phyloP scores from a whole-genome alignment of 2,329 filamentous ascomycete genomes.

The Aspergillus brunneoviolaceus region DNA sequence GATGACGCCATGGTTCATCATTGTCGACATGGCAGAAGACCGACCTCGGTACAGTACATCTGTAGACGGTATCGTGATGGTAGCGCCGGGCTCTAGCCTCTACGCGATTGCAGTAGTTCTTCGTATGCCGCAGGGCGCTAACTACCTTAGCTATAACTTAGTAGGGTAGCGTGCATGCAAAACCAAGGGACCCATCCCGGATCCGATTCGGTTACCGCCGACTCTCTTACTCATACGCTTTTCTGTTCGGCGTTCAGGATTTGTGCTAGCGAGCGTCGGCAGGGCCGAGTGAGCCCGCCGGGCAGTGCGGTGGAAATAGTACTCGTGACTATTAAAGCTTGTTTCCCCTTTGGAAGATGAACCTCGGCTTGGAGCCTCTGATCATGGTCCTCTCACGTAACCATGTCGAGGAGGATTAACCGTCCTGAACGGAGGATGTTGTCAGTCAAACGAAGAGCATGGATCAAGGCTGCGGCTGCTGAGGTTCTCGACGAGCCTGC shows the following conservation, averaged over 20 bases:
- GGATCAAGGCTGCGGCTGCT: neutral
- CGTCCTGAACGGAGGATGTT: neutral
- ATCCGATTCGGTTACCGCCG: too few relatives aligned
- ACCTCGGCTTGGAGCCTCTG: neutral
- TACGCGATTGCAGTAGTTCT: too few relatives aligned
- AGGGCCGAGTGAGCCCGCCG: neutral
- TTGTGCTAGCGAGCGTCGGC: neutral
- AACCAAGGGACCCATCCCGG: too few relatives aligned
- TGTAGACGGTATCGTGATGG: too few relatives aligned
- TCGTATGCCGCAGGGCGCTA: too few relatives aligned
- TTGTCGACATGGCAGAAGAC: neutral
- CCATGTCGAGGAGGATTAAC: neutral
- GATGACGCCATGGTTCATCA: neutral
- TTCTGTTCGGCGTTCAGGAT: too few relatives aligned
- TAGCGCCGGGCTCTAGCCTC: too few relatives aligned
- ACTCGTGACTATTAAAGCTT: neutral
- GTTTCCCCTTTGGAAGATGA: neutral
- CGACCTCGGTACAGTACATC: neutral
- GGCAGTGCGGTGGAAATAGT: neutral
- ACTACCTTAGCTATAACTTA: too few relatives aligned
- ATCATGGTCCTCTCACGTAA: neutral
- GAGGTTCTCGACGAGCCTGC: neutral
- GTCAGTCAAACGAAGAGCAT: neutral
- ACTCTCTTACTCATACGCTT: too few relatives aligned
- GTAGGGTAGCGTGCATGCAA: too few relatives aligned